These are phyloP conservation scores for Suillus hirtellus DNA, from an alignment of 768 basidiomycete genomes.

Conservation along the genomic window DNA sequence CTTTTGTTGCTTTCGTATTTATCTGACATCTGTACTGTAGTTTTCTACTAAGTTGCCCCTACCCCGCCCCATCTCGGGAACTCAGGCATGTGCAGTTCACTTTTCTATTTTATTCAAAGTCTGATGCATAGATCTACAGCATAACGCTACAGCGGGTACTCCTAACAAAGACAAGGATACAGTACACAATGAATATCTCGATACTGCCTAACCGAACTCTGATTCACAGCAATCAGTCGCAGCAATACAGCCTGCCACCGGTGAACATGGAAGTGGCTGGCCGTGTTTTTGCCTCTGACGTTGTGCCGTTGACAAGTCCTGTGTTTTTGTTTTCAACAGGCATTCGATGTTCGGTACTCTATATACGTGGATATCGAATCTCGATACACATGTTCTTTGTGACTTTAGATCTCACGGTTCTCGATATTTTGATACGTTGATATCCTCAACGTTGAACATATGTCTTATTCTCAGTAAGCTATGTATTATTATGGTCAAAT, in stretches of 20 bases:
- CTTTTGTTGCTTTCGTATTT: not conserved
- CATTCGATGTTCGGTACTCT: not conserved
- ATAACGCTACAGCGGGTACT: not conserved
- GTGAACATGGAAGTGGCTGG: not conserved
- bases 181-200: not conserved
- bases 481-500: not conserved
- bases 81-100: not conserved
- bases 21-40: not conserved
- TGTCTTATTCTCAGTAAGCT: not conserved
- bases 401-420: not conserved
- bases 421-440: not conserved
- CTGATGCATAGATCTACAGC: not conserved
- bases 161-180: not conserved
- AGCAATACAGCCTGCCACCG: not conserved
- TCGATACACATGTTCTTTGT: not conserved
- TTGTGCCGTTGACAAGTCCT: not conserved
- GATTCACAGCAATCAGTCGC: not conserved
- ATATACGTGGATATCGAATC: not conserved
- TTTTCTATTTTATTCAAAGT: not conserved
- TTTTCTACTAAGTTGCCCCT: not conserved
- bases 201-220: not conserved
- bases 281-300: not conserved
- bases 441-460: too few relatives aligned
- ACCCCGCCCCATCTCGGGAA: not conserved
- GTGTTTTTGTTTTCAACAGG: not conserved